A percentile compares a stretch with the other conserved stretches of the same genome.
Conservation (phyloP, 2,329 filamentous ascomycete species). For the Trichoderma pleuroti region DNA sequence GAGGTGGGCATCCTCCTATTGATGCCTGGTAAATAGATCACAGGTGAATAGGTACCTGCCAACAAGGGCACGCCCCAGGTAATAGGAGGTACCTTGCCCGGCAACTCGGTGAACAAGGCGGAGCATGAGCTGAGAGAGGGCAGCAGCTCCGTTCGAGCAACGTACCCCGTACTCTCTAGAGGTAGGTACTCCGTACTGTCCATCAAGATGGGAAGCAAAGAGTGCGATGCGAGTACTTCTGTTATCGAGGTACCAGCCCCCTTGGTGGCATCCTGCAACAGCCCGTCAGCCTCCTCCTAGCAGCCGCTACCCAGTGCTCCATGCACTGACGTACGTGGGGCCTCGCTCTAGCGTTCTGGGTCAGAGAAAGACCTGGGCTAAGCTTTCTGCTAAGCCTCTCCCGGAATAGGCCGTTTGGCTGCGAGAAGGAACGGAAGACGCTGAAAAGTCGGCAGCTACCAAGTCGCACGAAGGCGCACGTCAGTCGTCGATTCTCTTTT, state of each 20-base stretch:
- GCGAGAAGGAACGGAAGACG: neutral
- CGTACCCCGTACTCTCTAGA: too few relatives aligned
- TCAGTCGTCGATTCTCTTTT: conserved; percentile 1
- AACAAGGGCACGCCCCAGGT: neutral
- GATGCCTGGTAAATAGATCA: too few relatives aligned
- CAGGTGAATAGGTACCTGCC: neutral
- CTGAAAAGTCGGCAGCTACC: conserved; percentile 2
- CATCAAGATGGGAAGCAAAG: neutral
- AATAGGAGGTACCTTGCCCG: neutral
- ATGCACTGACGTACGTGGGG: neutral
- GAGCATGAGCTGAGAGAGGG: neutral
- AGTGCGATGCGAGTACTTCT: neutral
- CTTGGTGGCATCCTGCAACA: neutral
- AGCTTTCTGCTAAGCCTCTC: conserved; percentile 12
- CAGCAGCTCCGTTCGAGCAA: neutral
- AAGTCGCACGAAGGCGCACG: conserved; percentile 7
- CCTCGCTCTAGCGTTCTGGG: neutral
- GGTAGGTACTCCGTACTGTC: neutral
- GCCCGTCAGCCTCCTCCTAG: neutral
- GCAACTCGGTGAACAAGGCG: neutral
- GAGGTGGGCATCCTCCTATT: neutral
- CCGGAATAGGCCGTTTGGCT: neutral
- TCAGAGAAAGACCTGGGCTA: neutral
- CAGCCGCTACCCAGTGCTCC: neutral
- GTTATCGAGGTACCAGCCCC: neutral